Conservation (phyloP, 805 yeast genomes). For the Candida palmyrensis region DNA sequence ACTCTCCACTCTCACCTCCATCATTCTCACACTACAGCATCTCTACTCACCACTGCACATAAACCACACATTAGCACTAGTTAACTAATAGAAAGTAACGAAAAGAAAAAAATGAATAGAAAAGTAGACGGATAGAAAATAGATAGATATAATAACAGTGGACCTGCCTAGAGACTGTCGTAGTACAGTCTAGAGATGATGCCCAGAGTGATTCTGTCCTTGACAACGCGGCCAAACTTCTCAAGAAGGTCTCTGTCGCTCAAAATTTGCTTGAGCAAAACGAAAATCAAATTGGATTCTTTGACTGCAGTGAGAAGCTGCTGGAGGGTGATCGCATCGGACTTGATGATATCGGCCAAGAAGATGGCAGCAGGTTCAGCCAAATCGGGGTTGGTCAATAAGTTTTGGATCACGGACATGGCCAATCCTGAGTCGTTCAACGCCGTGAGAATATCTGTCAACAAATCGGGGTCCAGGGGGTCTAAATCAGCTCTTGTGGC, state of each 20-base stretch:
- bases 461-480: conserved; percentile 7
- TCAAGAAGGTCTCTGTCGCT: conserved; percentile 14
- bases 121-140: too few species aligned
- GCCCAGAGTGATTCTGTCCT: conserved; percentile 15
- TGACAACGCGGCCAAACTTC: conserved; percentile 13
- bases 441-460: conserved; percentile 15
- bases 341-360: conserved; percentile 15
- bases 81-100: too few species aligned
- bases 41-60: too few species aligned
- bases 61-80: too few species aligned
- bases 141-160: too few species aligned
- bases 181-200: conserved; percentile 9
- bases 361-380: conserved; percentile 24
- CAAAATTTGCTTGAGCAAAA: conserved; percentile 14
- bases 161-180: neutral
- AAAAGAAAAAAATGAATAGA: too few species aligned
- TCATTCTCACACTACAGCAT: too few species aligned
- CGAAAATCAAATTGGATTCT: conserved; percentile 14
- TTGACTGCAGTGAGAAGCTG: conserved; percentile 16
- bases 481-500: neutral
- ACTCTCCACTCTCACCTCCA: too few species aligned
- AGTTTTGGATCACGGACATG: conserved; percentile 16
- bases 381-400: conserved; percentile 21
- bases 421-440: conserved; percentile 22
- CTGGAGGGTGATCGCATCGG: conserved; percentile 17